phyloP scores from a whole-genome alignment of 805 yeast genomes.

The Wickerhamiella azyma region DNA sequence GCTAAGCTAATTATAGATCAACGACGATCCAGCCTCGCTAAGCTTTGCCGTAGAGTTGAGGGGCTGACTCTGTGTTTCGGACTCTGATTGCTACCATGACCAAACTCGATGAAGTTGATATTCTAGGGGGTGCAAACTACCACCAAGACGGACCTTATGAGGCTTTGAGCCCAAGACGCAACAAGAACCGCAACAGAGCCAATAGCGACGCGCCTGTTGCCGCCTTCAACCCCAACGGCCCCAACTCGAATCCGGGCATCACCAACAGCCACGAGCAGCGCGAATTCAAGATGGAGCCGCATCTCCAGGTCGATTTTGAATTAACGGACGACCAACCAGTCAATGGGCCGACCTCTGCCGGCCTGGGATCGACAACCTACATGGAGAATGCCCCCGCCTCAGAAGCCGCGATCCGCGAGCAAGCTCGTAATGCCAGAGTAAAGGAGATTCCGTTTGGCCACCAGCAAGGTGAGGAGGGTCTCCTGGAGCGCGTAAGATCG shows the following conservation, averaged over 20 bases:
- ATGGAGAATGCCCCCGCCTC: constrained; percentile 93
- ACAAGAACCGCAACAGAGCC: constrained; percentile 35
- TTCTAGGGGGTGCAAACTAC: constrained; percentile 70
- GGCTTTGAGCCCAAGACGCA: constrained; percentile 94
- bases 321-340: constrained; percentile 52
- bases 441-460: not conserved
- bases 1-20: not conserved
- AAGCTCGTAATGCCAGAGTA: not conserved
- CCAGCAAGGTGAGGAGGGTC: not conserved
- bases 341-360: constrained; percentile 36
- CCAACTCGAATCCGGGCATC: constrained; percentile 58
- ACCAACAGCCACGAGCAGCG: constrained; percentile 31
- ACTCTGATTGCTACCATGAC: not conserved
- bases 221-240: constrained; percentile 95
- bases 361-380: constrained; percentile 85
- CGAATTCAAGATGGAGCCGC: constrained; percentile 48
- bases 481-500: constrained; percentile 3
- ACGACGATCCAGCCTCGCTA: not conserved
- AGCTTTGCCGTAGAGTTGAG: not conserved
- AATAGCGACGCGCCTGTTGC: constrained; percentile 69
- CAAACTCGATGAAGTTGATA: constrained; percentile 79
- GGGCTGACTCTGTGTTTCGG: too few relatives aligned
- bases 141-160: constrained; percentile 99
- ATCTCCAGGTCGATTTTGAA: constrained; percentile 15
- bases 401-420: constrained; percentile 26